Evolutionary conservation across 352 stramenopile species (phyloP).

Genomic region (Saprolegnia diclina): DNA sequence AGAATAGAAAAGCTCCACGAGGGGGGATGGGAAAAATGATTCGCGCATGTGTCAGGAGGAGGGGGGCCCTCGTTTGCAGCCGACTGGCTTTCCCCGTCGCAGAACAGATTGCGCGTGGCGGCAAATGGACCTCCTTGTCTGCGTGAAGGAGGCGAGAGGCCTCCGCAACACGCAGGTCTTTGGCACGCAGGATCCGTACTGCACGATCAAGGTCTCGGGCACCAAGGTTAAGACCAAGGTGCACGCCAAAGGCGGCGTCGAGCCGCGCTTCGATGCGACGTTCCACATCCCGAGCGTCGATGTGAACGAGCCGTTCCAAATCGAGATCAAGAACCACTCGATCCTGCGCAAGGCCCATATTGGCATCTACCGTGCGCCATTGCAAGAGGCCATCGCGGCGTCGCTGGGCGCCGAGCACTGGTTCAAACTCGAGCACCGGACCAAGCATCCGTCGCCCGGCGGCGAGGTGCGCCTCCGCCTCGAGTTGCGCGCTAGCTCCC

Average conservation of each 20-base stretch:
- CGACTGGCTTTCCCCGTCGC: neutral
- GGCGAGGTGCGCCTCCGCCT: conserved; percentile 7
- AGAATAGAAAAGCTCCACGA: neutral
- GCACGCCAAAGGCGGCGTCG: conserved; percentile 2
- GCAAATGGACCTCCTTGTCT: neutral
- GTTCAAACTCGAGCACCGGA: conserved; percentile 2
- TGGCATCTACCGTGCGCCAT: neutral
- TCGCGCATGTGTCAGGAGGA: neutral
- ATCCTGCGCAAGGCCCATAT: conserved; percentile 21
- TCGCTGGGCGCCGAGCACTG: neutral
- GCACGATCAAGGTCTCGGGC: conserved; percentile 23
- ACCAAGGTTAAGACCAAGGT: conserved; percentile 23
- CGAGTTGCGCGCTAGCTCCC: neutral
- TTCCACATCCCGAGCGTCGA: conserved; percentile 2
- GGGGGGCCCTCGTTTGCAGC: neutral
- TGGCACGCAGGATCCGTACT: conserved; percentile 15
- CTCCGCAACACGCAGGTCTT: conserved; percentile 9
- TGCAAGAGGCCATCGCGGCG: neutral
- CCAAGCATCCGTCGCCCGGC: neutral
- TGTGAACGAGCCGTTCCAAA: conserved; percentile 11
- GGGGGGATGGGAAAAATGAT: neutral
- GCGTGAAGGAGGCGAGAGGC: conserved; percentile 7
- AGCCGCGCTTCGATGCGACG: neutral
- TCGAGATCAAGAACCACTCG: conserved; percentile 21
- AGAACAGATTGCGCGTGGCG: neutral